Percentiles rank a stretch among this genome's conserved stretches.
phyloP scores from a whole-genome alignment of 495 filamentous ascomycete genomes.

The Schizothecium vesticola region DNA sequence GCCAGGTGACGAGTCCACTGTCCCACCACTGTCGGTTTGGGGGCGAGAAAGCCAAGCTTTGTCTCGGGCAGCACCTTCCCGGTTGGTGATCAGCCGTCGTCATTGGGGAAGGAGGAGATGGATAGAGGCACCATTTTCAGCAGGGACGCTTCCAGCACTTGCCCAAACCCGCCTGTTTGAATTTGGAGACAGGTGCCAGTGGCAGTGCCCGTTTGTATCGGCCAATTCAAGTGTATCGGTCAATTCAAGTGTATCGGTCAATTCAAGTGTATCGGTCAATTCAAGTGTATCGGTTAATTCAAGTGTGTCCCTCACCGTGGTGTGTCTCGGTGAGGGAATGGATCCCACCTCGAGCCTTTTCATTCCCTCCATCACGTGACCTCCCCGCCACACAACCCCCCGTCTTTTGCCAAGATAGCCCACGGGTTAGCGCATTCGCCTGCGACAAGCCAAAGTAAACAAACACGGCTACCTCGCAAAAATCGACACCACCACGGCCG shows the following conservation, averaged over 20 bases:
- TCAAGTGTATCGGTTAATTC: too few relatives aligned
- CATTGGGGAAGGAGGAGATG: neutral
- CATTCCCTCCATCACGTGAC: constrained; percentile 15
- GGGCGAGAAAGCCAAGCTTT: neutral
- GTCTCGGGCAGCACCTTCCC: neutral
- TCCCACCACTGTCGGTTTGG: neutral
- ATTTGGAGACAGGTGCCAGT: neutral
- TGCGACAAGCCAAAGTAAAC: constrained; percentile 20
- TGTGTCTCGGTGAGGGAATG: neutral
- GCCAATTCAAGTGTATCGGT: too few relatives aligned
- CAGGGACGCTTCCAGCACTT: neutral
- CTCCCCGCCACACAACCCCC: neutral
- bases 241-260: too few relatives aligned
- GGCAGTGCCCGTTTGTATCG: neutral
- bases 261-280: too few relatives aligned
- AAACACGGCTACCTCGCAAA: constrained; percentile 15
- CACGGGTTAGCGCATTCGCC: neutral
- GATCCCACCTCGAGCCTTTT: too few relatives aligned
- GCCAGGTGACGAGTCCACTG: neutral
- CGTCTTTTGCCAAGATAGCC: neutral
- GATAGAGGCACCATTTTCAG: neutral
- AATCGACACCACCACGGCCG: neutral
- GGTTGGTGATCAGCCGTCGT: neutral
- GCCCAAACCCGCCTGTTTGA: neutral
- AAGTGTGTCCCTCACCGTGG: neutral